Evolutionary conservation across 306 rosid genomes (phyloP).

Genomic region (Lathyrus sativus): DNA sequence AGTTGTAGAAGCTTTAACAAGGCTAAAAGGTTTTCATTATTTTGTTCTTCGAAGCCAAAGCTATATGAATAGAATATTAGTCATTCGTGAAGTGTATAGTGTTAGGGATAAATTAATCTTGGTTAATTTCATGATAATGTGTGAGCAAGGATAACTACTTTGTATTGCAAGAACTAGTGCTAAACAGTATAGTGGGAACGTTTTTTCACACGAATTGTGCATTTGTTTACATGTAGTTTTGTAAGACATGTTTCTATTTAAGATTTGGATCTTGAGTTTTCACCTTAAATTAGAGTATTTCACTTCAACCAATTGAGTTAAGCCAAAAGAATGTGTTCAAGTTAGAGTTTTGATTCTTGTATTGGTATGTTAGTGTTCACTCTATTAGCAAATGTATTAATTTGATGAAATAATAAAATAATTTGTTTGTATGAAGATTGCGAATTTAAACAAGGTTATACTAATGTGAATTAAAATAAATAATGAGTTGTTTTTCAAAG

Average conservation of each 20-base stretch:
- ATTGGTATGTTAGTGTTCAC: no score
- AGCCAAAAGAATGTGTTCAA: background rate
- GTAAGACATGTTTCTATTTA: background rate
- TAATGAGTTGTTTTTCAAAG: no score
- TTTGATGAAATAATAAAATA: no score
- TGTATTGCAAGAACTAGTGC: background rate
- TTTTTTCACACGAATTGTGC: background rate
- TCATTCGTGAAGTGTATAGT: constrained; percentile 21
- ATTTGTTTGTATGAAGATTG: no score
- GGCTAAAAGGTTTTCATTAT: constrained; percentile 13
- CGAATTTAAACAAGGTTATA: no score
- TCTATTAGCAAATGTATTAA: no score
- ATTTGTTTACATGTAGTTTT: background rate
- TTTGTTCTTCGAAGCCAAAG: constrained; percentile 37
- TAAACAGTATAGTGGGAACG: background rate
- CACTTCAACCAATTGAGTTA: background rate
- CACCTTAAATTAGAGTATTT: background rate
- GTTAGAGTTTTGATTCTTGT: background rate
- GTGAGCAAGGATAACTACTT: background rate
- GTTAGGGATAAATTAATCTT: background rate
- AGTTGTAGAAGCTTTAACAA: background rate
- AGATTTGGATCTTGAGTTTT: background rate
- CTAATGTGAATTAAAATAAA: no score
- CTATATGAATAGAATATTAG: background rate
- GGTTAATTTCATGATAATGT: background rate